These are phyloP conservation scores for Capsella bursapastoris DNA, from an alignment of 345 rosid species.

Conservation along the genomic window DNA sequence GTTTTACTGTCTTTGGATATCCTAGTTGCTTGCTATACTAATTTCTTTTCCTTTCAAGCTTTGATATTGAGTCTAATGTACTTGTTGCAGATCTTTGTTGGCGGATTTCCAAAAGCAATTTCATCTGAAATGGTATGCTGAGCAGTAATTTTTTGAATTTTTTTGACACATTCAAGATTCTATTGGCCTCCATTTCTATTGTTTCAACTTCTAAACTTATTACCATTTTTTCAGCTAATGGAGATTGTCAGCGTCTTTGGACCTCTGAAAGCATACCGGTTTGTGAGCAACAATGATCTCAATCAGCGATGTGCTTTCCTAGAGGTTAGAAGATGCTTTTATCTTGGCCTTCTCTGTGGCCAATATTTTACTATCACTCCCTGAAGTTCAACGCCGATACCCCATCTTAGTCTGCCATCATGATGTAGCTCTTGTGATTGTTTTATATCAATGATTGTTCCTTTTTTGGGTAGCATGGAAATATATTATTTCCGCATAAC, in stretches of 20 bases:
- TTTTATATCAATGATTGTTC: constrained; percentile 23
- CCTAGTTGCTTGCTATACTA: constrained; percentile 14
- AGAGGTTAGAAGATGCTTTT: constrained; percentile 64
- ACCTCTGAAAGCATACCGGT: constrained; percentile 76
- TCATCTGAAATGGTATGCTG: constrained; percentile 85
- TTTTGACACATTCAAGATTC: constrained; percentile 17
- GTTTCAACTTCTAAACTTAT: constrained; percentile 28
- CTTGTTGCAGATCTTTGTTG: constrained; percentile 81
- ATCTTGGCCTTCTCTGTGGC: constrained; percentile 24
- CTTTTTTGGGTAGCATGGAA: constrained; percentile 17
- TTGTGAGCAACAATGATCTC: constrained; percentile 50
- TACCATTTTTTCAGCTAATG: constrained; percentile 61
- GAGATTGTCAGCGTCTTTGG: constrained; percentile 91
- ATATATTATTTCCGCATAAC: not conserved
- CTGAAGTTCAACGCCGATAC: constrained; percentile 13
- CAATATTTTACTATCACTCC: not conserved
- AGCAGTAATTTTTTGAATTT: constrained; percentile 5
- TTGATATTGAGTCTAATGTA: constrained; percentile 36
- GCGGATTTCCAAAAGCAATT: constrained; percentile 75
- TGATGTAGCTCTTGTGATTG: constrained; percentile 23
- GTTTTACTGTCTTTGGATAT: constrained; percentile 11
- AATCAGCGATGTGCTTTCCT: constrained; percentile 61
- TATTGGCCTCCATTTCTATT: not conserved
- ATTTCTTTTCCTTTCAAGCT: constrained; percentile 16
- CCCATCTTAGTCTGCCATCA: constrained; percentile 11